Conservation (phyloP, 192 early-diverging fungal species). For the Powellomyces hirtus region DNA sequence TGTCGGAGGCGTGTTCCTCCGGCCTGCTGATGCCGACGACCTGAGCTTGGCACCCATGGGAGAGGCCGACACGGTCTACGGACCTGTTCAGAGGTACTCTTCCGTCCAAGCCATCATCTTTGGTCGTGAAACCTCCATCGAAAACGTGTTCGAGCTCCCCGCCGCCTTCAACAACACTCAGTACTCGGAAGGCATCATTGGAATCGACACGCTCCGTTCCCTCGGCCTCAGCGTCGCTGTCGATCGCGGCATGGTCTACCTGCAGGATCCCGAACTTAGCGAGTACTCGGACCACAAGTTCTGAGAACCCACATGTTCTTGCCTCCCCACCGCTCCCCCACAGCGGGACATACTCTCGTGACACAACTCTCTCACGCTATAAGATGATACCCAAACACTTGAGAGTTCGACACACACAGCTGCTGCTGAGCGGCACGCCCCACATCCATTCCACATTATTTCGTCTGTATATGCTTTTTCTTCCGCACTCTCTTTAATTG, state of each 20-base stretch:
- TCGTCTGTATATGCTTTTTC: no score
- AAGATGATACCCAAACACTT: no score
- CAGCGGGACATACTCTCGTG: no score
- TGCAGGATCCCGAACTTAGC: constrained; percentile 17
- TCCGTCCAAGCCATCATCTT: constrained; percentile 15
- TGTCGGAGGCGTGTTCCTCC: constrained; percentile 23
- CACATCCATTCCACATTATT: no score
- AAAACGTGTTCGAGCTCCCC: constrained; percentile 27
- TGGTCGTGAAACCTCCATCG: constrained; percentile 4
- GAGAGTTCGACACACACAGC: no score
- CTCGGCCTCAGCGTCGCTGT: constrained; percentile 26
- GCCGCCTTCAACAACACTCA: constrained; percentile 17
- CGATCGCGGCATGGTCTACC: constrained; percentile 31
- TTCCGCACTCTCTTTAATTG: no score
- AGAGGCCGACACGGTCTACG: constrained; percentile 25
- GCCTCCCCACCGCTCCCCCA: no score
- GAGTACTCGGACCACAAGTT: no score
- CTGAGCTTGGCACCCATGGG: constrained; percentile 11
- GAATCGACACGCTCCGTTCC: not conserved
- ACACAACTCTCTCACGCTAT: no score
- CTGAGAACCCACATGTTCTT: no score
- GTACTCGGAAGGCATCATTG: constrained; percentile 27
- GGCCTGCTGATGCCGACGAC: constrained; percentile 5
- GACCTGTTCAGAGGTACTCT: constrained; percentile 25
- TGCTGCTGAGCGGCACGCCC: no score